Base-by-base conservation (phyloP, 2,329 filamentous ascomycete species). In the Calonectria honghensis region DNA sequence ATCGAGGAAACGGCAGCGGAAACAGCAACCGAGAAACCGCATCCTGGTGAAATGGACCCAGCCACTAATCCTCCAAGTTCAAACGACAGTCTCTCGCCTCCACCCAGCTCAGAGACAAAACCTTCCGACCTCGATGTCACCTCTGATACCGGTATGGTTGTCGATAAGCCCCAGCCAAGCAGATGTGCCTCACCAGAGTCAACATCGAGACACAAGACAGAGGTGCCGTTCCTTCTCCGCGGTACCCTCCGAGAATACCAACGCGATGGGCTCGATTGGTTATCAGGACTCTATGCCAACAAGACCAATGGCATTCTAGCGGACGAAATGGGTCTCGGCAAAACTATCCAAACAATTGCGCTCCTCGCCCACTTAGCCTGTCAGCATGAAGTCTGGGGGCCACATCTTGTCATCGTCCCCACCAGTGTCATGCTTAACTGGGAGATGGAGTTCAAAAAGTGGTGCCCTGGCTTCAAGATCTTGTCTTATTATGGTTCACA, bases 381-480 rank as follows among this genome's bases (percentile, higher is more conserved):
- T 76, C 91, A 95, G 50, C 94, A 98, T 82, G 92, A 96, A 81
- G 93, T 98, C 6, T 99, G 97, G 97, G 97, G 97, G 0, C 96
- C 97, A 0, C 97, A 99, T 87, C 88, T 99, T 31, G 95, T 99
- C 64, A 94, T 99, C 75, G 97, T 99, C 2, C 97, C 97, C 1
- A 99, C 97, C 2, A 98, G 96, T 85, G 97, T 99, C 64, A 98
- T 99, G 90, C 91, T 99, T 77, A 99, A 99, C 83, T 99, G 97
- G 97, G 97, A 99, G 84, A 98, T 98, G 94, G 97, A 99, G 85
- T 99, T 99, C 90, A 98, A 98, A 83, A 99, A 99, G 84, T 99
- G 96, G 92, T 95, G 96, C 72, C 97, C 97, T 4, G 96, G 97
- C 0, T 99, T 99, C 89, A 98, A 98, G 83, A 98, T 99, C 71